Evolutionary conservation across 805 yeast genomes (phyloP).

Genomic region (Cephaloascus fragrans): DNA sequence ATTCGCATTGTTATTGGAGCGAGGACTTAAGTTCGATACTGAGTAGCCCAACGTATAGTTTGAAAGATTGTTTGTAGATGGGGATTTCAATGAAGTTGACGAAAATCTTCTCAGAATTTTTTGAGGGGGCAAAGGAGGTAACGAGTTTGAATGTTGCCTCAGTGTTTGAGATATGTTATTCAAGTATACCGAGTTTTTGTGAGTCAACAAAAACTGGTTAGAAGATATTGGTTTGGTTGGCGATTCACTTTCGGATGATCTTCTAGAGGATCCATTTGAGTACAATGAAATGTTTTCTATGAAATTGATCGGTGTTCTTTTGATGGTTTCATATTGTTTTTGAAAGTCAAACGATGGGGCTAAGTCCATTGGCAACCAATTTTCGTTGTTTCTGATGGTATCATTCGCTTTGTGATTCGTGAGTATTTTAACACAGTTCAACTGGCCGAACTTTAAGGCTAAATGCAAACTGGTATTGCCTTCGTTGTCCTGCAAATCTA

Average conservation of each 20-base stretch:
- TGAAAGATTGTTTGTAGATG: neutral
- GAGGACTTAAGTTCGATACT: neutral
- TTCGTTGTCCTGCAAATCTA: constrained; percentile 57
- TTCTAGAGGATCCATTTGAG: neutral
- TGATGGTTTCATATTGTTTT: neutral
- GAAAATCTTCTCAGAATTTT: neutral
- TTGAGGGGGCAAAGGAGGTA: neutral
- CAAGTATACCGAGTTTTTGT: neutral
- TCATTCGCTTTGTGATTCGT: constrained; percentile 40
- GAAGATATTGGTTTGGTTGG: neutral
- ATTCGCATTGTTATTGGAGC: neutral
- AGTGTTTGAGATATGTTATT: too few relatives aligned
- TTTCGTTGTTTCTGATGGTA: constrained; percentile 39
- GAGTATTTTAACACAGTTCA: constrained; percentile 45
- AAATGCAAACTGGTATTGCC: constrained; percentile 83
- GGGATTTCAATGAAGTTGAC: neutral
- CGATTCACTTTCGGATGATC: neutral
- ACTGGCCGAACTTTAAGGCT: constrained; percentile 64
- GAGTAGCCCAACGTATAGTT: constrained; percentile 1
- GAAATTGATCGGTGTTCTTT: neutral
- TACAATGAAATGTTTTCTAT: neutral
- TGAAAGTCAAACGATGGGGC: constrained; percentile 5
- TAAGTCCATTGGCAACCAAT: constrained; percentile 30
- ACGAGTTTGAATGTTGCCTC: neutral
- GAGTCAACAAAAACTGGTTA: neutral